Evolutionary conservation across 352 stramenopile genomes (phyloP).

Genomic region (Peronospora tabacina): DNA sequence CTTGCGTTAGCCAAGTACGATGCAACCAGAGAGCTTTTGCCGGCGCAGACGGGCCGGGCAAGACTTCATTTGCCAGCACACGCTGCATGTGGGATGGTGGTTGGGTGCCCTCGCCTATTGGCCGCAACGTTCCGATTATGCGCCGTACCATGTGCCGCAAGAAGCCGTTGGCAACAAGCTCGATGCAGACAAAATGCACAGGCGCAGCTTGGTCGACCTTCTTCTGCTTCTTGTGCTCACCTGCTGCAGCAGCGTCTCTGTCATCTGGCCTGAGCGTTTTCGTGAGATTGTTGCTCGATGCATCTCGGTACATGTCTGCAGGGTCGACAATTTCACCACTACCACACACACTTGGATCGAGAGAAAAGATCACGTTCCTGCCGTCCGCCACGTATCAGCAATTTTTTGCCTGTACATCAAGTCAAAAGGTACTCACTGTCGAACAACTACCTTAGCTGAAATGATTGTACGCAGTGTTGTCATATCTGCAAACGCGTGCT

Average conservation of each 20-base stretch:
- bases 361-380: conserved; percentile 66
- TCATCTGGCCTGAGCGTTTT: conserved; percentile 13
- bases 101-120: conserved; percentile 66
- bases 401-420: not conserved
- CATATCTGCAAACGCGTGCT: conserved; percentile 46
- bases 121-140: conserved; percentile 73
- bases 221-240: conserved; percentile 41
- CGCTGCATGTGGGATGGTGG: conserved; percentile 49
- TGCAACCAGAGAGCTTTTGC: conserved; percentile 79
- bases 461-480: conserved; percentile 64
- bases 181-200: conserved; percentile 76
- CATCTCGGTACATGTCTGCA: conserved; percentile 24
- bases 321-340: conserved; percentile 45
- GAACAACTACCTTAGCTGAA: conserved; percentile 49
- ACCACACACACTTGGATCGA: conserved; percentile 51
- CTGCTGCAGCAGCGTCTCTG: conserved; percentile 6
- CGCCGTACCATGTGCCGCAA: conserved; percentile 84
- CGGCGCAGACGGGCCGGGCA: conserved; percentile 63
- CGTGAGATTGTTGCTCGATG: not conserved
- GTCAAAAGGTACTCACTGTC: conserved; percentile 28
- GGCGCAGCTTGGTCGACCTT: conserved; percentile 22
- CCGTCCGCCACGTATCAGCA: not conserved
- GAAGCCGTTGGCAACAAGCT: conserved; percentile 79
- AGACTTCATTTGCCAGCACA: conserved; percentile 45
- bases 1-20: conserved; percentile 73